Evolutionary conservation across 2,329 filamentous ascomycete species (phyloP).

Genomic region (Epichloe typhina): DNA sequence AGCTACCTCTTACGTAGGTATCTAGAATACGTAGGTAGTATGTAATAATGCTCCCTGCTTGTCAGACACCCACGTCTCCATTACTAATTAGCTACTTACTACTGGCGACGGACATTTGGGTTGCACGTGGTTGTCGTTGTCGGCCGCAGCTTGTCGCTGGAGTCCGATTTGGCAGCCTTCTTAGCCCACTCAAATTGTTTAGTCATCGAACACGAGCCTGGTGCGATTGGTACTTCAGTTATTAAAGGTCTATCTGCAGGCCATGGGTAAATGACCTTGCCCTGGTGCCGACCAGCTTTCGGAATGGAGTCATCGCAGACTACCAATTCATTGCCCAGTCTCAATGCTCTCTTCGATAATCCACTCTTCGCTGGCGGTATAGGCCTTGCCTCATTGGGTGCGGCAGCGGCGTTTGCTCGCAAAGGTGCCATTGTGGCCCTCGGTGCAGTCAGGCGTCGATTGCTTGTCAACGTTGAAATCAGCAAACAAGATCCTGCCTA

Average conservation of each 20-base stretch:
- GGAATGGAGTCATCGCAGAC: constrained; percentile 20
- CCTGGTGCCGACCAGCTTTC: not conserved
- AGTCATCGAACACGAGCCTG: not conserved
- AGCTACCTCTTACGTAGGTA: no score
- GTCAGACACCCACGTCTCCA: no score
- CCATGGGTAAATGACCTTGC: not conserved
- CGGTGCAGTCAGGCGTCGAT: constrained; percentile 64
- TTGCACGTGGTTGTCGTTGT: no score
- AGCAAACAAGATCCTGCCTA: constrained; percentile 89
- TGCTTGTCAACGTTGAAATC: constrained; percentile 93
- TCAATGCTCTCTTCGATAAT: constrained; percentile 50
- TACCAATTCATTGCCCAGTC: constrained; percentile 25
- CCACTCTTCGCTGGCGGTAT: constrained; percentile 62
- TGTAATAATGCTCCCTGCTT: no score
- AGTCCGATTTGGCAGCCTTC: no score
- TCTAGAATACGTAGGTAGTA: no score
- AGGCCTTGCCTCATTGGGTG: constrained; percentile 79
- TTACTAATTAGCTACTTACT: no score
- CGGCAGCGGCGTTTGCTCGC: constrained; percentile 67
- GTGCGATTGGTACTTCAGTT: no score
- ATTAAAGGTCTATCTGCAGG: no score
- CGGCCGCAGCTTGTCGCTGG: no score
- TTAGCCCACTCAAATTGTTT: not conserved
- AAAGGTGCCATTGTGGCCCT: constrained; percentile 60
- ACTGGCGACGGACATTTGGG: no score